Evolutionary conservation across 306 rosid genomes (phyloP), one percentile per base, ranked within the genome.

Genomic region (Casuarina equisetifolia): DNA sequence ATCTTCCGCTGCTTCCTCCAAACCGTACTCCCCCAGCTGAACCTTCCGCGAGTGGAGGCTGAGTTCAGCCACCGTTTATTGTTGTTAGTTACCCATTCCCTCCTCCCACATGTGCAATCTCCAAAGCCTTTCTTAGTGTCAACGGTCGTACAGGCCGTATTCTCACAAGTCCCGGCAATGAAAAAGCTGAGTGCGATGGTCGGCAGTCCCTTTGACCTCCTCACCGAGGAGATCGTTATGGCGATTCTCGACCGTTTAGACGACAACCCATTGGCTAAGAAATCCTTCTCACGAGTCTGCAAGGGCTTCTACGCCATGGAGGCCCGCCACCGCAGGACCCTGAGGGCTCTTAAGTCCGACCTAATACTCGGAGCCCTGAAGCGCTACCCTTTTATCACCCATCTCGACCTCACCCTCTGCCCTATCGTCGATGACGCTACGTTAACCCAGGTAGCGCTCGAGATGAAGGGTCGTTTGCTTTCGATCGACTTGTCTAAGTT

Each of bases 401-500:
- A 73, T 8, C 59, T 90, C 73, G 92, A 95, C 80, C 93, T 95
- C 80, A 82, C 97, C 3, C 88, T 90, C 9, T 91, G 96, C 59
- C 89, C 96, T 59, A 85, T 91, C 57, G 83, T 95, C 76, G 39
- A 79, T 0, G 96, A 95, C 71, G 9, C 17, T 0, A 67, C 88
- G 9, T 88, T 95, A 20, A 11, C 68, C 45, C 16, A 62, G 0
- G 19, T 92, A 15, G 82, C 97, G 0, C 69, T 61, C 32, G 84
- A 87, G 0, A 89, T 83, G 82, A 57, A 44, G 10, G 40, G 70
- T 38, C 75, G 74, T 42, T 93, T 95, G 44, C 84, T 39, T 0
- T 74, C 94, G 42, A 52, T 95, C 20, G 89, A 92, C 74, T 92
- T 95, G 17, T 95, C 99, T 50, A 61, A 84, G 70, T 95, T 97